Evolutionary conservation across 2,329 filamentous ascomycete genomes (phyloP).

Genomic region (Apiospora arundinis): DNA sequence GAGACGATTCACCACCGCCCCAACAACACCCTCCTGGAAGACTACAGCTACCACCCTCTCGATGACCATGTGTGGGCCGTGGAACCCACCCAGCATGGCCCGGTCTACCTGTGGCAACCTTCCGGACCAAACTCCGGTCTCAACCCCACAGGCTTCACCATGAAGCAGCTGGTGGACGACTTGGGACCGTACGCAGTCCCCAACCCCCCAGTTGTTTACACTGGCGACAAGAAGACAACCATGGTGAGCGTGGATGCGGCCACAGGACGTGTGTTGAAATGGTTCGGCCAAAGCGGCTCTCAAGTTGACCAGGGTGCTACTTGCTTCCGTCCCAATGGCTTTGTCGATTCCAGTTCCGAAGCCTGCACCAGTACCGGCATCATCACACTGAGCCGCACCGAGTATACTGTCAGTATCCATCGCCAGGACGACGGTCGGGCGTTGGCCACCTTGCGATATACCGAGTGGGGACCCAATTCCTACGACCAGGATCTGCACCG

Average conservation of each 20-base stretch:
- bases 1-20: slow-evolving; percentile 83
- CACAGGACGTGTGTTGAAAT: slow-evolving; percentile 81
- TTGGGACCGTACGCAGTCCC: slow-evolving; percentile 77
- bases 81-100: slow-evolving; percentile 86
- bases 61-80: slow-evolving; percentile 96
- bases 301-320: slow-evolving; percentile 74
- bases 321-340: slow-evolving; percentile 73
- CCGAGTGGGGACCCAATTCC: slow-evolving; percentile 94
- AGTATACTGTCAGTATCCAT: slow-evolving; percentile 89
- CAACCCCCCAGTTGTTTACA: slow-evolving; percentile 83
- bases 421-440: slow-evolving; percentile 73
- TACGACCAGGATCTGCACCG: slow-evolving; percentile 85
- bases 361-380: slow-evolving; percentile 84
- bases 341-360: slow-evolving; percentile 66
- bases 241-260: slow-evolving; percentile 89
- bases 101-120: slow-evolving; percentile 85
- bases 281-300: slow-evolving; percentile 77
- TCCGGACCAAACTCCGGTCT: slow-evolving; percentile 64
- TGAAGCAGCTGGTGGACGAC: slow-evolving; percentile 88
- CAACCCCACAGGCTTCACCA: slow-evolving; percentile 72
- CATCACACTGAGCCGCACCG: slow-evolving; percentile 82
- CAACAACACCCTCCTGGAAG: slow-evolving; percentile 64
- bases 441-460: slow-evolving; percentile 89
- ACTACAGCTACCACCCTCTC: slow-evolving; percentile 67
- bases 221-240: slow-evolving; percentile 87